phyloP scores from a whole-genome alignment of 1,284 basidiomycete genomes.

The Ceratobasidium sp. region DNA sequence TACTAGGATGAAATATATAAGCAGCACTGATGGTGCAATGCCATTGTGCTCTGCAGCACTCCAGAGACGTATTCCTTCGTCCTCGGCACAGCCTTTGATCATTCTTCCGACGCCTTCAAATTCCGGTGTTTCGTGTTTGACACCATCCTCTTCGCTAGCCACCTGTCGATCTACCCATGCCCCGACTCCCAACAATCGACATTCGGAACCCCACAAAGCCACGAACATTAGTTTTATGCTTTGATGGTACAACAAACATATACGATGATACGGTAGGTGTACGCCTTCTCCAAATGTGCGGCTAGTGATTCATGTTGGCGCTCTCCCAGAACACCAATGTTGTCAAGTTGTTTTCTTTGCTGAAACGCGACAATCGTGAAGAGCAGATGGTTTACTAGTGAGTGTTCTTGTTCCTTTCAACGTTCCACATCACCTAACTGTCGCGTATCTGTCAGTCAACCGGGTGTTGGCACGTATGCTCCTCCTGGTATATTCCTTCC shows the following conservation, averaged over 20 bases:
- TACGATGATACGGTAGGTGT: slow-evolving; percentile 45
- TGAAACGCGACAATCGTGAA: slow-evolving; percentile 49
- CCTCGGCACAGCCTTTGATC: too few species aligned
- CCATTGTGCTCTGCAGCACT: too few species aligned
- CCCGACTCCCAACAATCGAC: slow-evolving; percentile 36
- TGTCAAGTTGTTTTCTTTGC: slow-evolving; percentile 50
- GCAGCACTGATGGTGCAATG: too few species aligned
- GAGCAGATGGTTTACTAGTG: slow-evolving; percentile 53
- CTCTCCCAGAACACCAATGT: slow-evolving; percentile 50
- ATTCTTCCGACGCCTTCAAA: too few species aligned
- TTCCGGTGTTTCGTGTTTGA: too few species aligned
- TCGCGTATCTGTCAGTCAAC: slow-evolving; percentile 16
- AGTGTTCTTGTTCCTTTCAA: neutral
- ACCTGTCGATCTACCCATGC: neutral
- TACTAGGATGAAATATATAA: too few species aligned
- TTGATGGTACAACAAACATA: slow-evolving; percentile 51
- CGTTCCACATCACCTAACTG: neutral
- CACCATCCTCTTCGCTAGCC: neutral
- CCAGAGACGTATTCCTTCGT: neutral
- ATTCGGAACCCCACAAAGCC: slow-evolving; percentile 29
- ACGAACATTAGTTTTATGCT: slow-evolving; percentile 51
- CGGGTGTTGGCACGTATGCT: slow-evolving; percentile 46
- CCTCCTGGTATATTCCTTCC: slow-evolving; percentile 42
- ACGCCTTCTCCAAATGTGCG: neutral
- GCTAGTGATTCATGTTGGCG: neutral